Percentiles rank a stretch among this genome's conserved stretches.
Evolutionary conservation across 2,329 filamentous ascomycete species (phyloP).

Genomic region (Daldinia sp.): DNA sequence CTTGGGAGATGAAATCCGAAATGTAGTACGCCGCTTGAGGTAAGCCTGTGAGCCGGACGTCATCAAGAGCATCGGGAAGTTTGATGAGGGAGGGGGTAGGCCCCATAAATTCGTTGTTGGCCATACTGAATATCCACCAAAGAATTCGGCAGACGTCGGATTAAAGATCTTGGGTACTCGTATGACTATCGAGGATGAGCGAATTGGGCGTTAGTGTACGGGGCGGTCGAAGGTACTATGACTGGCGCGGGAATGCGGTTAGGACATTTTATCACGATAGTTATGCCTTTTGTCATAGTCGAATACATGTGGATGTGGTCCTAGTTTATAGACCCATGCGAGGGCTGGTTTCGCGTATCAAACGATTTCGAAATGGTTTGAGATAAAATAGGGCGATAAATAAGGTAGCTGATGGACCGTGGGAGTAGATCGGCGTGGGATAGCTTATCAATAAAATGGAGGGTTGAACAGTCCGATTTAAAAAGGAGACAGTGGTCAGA

Average conservation of each 20-base stretch:
- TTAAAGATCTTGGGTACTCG: slow-evolving; percentile 21
- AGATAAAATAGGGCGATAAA: slow-evolving; percentile 28
- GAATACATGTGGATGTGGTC: slow-evolving; percentile 7
- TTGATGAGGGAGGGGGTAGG: slow-evolving; percentile 21
- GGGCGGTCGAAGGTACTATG: slow-evolving; percentile 6
- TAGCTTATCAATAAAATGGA: slow-evolving; percentile 39
- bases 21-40: slow-evolving; percentile 84
- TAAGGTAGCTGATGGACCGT: slow-evolving; percentile 26
- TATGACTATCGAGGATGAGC: slow-evolving; percentile 20
- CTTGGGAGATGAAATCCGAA: slow-evolving; percentile 80
- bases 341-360: slow-evolving; percentile 33
- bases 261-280: slow-evolving; percentile 11
- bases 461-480: slow-evolving; percentile 23
- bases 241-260: slow-evolving; percentile 15
- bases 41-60: slow-evolving; percentile 65
- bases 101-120: slow-evolving; percentile 25
- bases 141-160: slow-evolving; percentile 10
- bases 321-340: slow-evolving; percentile 21
- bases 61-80: slow-evolving; percentile 64
- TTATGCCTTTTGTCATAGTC: slow-evolving; percentile 21
- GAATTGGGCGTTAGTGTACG: slow-evolving; percentile 24
- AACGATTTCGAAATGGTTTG: slow-evolving; percentile 37
- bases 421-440: slow-evolving; percentile 32
- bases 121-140: slow-evolving; percentile 33
- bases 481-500: slow-evolving; percentile 33